phyloP scores from a whole-genome alignment of 2,329 filamentous ascomycete species.

The Myriangium duriaei region DNA sequence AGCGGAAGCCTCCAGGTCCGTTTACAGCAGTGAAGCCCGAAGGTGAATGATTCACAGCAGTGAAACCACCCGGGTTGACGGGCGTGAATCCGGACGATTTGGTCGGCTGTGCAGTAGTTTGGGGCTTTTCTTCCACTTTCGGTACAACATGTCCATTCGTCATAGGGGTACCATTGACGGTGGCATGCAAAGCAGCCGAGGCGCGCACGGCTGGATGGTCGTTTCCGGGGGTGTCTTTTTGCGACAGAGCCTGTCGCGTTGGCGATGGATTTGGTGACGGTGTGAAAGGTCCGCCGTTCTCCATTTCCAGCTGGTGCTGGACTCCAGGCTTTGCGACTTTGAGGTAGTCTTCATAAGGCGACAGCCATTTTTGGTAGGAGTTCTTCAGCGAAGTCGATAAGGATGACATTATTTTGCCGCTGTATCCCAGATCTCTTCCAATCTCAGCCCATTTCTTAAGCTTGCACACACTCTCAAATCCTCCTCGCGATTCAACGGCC shows the following conservation, averaged over 20 bases:
- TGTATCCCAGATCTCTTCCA: constrained; percentile 89
- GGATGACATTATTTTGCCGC: constrained; percentile 99
- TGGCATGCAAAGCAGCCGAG: constrained; percentile 44
- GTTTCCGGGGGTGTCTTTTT: constrained; percentile 35
- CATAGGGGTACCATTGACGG: constrained; percentile 17
- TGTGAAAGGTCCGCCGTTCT: constrained; percentile 85
- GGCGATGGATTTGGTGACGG: constrained; percentile 64
- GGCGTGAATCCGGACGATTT: constrained; percentile 54
- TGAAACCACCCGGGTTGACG: constrained; percentile 54
- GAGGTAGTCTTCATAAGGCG: constrained; percentile 92
- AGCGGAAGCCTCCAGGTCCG: constrained; percentile 37
- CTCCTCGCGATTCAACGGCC: constrained; percentile 84
- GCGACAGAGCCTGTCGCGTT: constrained; percentile 41
- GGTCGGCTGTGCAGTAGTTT: constrained; percentile 24
- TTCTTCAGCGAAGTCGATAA: constrained; percentile 96
- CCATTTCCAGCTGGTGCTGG: constrained; percentile 87
- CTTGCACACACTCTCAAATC: constrained; percentile 94
- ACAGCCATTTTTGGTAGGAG: constrained; percentile 92
- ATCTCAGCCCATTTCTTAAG: constrained; percentile 99
- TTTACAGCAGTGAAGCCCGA: constrained; percentile 50
- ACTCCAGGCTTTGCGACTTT: constrained; percentile 84
- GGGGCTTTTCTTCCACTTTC: constrained; percentile 27
- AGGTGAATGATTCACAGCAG: constrained; percentile 50
- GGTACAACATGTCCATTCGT: constrained; percentile 11
- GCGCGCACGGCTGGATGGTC: constrained; percentile 56